Conservation (phyloP, 2,329 filamentous ascomycete species). For the Colletotrichum somersetense region DNA sequence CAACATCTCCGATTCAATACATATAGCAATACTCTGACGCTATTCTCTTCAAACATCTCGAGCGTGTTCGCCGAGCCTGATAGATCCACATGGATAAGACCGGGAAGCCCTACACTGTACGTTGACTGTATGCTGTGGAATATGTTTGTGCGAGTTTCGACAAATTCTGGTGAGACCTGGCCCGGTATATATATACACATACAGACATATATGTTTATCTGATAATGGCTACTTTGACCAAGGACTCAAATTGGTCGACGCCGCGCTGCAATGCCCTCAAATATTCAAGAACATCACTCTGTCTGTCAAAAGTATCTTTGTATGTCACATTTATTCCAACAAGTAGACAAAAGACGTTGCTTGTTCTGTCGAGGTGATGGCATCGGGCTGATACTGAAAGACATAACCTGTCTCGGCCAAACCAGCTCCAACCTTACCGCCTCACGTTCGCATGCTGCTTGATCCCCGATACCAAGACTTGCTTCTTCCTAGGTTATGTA, state of each 20-base stretch:
- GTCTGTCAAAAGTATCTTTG: too few relatives aligned
- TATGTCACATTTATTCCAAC: too few relatives aligned
- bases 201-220: too few relatives aligned
- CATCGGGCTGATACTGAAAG: neutral
- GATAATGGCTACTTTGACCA: too few relatives aligned
- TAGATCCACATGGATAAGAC: neutral
- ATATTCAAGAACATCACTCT: too few relatives aligned
- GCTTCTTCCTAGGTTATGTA: neutral
- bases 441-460: neutral
- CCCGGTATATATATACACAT: too few relatives aligned
- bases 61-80: neutral
- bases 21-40: rapidly evolving
- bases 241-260: too few relatives aligned
- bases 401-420: neutral
- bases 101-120: neutral
- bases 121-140: neutral
- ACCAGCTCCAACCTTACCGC: neutral
- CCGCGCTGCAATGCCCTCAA: too few relatives aligned
- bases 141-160: too few relatives aligned
- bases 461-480: neutral
- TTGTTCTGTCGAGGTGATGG: neutral
- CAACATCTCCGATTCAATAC: neutral
- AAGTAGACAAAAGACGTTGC: neutral
- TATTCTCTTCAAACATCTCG: neutral
- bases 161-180: too few relatives aligned